A percentile compares a stretch with the other conserved stretches of the same genome.
Conservation (phyloP, 169 alveolate genomes). For the Eimeria nieschulzi region DNA sequence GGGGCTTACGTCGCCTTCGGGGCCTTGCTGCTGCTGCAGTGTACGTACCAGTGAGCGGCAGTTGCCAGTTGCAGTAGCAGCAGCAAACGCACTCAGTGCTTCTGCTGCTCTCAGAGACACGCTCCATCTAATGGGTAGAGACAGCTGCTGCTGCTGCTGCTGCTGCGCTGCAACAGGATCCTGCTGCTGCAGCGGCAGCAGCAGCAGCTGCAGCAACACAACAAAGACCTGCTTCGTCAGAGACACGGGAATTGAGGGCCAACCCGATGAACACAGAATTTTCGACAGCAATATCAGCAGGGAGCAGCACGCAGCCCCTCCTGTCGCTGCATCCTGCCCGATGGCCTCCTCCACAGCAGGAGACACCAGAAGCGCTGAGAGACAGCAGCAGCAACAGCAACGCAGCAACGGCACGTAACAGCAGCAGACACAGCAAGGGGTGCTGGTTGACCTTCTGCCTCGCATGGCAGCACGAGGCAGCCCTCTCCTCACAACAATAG, state of each 20-base stretch:
- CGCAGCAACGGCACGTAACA: not conserved
- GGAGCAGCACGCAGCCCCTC: slow-evolving; percentile 37
- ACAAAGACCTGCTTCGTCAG: slow-evolving; percentile 44
- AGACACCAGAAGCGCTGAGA: not conserved
- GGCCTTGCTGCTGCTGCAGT: slow-evolving; percentile 8
- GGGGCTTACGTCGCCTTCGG: not conserved
- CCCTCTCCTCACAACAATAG: not conserved
- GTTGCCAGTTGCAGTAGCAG: slow-evolving; percentile 39
- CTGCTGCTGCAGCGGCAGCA: slow-evolving; percentile 59
- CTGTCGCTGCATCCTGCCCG: not conserved
- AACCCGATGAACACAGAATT: not conserved
- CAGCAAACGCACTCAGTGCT: slow-evolving; percentile 42
- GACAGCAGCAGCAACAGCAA: not conserved
- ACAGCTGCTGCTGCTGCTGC: slow-evolving; percentile 5
- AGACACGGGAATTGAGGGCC: slow-evolving; percentile 5
- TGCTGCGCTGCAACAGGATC: slow-evolving; percentile 6
- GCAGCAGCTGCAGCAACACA: slow-evolving; percentile 52
- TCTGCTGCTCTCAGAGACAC: slow-evolving; percentile 31
- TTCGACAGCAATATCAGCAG: slow-evolving; percentile 26
- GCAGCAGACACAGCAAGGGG: slow-evolving; percentile 5
- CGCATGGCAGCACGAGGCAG: not conserved
- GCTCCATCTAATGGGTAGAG: slow-evolving; percentile 45
- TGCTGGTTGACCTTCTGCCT: not conserved
- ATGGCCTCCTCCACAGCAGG: not conserved
- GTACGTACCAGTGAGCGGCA: slow-evolving; percentile 43